Percentiles rank a stretch among this genome's conserved stretches.
phyloP scores from a whole-genome alignment of 495 filamentous ascomycete species.

The Aspergillus saccharolyticus region DNA sequence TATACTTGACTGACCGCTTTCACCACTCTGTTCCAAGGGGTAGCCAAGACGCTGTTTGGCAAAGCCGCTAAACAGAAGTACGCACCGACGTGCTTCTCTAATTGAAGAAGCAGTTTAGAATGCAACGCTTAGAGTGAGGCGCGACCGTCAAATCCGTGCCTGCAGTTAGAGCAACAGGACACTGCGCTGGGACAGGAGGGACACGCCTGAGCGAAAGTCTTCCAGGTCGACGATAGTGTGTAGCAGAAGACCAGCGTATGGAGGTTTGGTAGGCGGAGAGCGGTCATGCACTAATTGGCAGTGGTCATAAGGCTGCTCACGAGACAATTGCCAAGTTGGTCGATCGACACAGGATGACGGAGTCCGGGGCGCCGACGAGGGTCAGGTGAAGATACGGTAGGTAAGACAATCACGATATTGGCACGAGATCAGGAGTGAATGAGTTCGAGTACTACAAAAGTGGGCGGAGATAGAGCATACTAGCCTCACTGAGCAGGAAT shows the following conservation, averaged over 20 bases:
- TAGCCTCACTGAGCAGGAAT: not conserved
- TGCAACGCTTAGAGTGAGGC: constrained; percentile 1
- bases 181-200: constrained; percentile 7
- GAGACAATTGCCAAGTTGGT: constrained; percentile 12
- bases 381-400: constrained; percentile 21
- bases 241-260: constrained; percentile 2
- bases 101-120: not conserved
- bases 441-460: constrained; percentile 1
- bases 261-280: not conserved
- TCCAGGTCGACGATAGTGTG: not conserved
- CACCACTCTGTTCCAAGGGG: not conserved
- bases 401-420: constrained; percentile 1
- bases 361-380: constrained; percentile 11
- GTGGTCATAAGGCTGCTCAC: constrained; percentile 13
- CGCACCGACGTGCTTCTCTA: not conserved
- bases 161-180: not conserved
- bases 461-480: not conserved
- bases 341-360: constrained; percentile 30
- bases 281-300: constrained; percentile 14
- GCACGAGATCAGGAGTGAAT: not conserved
- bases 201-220: constrained; percentile 5
- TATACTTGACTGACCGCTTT: not conserved
- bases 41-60: not conserved
- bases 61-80: not conserved
- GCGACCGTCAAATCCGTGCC: not conserved